Base-by-base conservation (phyloP, 352 stramenopile species). In the Salisapilia sapeloensis region DNA sequence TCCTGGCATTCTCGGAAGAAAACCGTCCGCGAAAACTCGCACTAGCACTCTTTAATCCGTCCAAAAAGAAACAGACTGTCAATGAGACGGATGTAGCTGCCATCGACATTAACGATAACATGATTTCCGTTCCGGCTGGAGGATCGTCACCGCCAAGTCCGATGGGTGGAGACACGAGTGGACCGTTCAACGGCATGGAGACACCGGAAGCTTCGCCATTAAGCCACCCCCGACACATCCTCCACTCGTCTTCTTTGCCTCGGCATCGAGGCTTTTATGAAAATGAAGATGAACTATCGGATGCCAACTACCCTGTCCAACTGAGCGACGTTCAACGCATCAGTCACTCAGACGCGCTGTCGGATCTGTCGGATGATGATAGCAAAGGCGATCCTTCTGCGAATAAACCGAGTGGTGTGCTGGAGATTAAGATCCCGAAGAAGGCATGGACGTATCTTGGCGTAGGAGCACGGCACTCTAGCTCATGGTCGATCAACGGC, bases 401-500 rank as follows among this genome's bases (percentile, higher is more conserved):
- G 1, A 50, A 52, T 2, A 40, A 63, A 15, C 50, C 59, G 2
- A 54, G 65, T 9, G 70, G 62, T 3, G 48, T 60, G n/a, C 54
- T 85, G 2, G 67, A 86, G 25, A 90, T 90, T 38, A 75, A 69
- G 26, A 75, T 90, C 24, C 75, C 75, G 13, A 78, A 75, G 29
- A 86, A 86, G 48, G 71, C 72, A 10, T 90, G 75, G 75, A 64
- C 67, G 13, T 57, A 69, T 11, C 56, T 83, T 24, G 66, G 66
- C 4, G 63, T 80, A 5, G 56, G 59, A 2, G 60, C 60, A 12
- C 69, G 76, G 18, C 53, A 63, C 18, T 84, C 72, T 0, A 79
- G 84, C 33, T 67, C 72, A 24, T 62, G 75, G 42, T 80, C 72
- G 2, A 71, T 84, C 40, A 87, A 78, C 30, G 78, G 76, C 18